Evolutionary conservation across 2,329 filamentous ascomycete genomes (phyloP), one percentile per base, ranked within the genome.

Genomic region (Fusarium newnesense): DNA sequence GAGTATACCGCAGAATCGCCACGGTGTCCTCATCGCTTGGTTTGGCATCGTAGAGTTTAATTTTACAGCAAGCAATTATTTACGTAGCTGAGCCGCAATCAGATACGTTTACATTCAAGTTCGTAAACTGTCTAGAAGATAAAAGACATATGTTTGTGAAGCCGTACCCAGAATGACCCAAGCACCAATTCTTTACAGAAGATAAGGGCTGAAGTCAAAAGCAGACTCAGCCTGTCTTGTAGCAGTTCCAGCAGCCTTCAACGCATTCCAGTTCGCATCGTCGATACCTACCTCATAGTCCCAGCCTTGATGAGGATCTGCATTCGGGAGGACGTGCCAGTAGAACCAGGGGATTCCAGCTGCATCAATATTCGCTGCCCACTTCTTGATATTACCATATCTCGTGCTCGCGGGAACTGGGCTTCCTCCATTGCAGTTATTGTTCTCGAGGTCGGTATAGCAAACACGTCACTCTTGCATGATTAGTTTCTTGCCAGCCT

Each of bases 251-350:
- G 43, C 47, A 7, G 21, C 28, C 37, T 75, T 72, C 5, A 76
- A 43, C 5, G 66, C 26, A 3, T 19, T 34, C 79, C 76, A 80
- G 34, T 77, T 76, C 4, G 44, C 64, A 37, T 75, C 73, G 18
- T 72, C 60, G 34, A 79, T 77, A 7, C 79, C 78, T 15, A 81
- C 71, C 47, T 81, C 80, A 59, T 79, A 81, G 60, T 81, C 79
- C 76, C 76, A 80, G 6, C 58, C 78, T 7, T 73, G 26, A 21
- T 80, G 78, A 5, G 80, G 78, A 39, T 80, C 78, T 13, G 44
- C 60, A 50, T 81, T 81, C 0, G 79, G 79, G 4, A 81, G 54
- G 37, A 81, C 79, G 74, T 81, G 78, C 80, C 79, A 81, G 60
- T 81, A 81, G 42, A 80, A 75, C 78, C 76, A 80, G 3, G 79